Conservation (phyloP, 2,329 filamentous ascomycete genomes). For the Stromatinia cepivora region DNA sequence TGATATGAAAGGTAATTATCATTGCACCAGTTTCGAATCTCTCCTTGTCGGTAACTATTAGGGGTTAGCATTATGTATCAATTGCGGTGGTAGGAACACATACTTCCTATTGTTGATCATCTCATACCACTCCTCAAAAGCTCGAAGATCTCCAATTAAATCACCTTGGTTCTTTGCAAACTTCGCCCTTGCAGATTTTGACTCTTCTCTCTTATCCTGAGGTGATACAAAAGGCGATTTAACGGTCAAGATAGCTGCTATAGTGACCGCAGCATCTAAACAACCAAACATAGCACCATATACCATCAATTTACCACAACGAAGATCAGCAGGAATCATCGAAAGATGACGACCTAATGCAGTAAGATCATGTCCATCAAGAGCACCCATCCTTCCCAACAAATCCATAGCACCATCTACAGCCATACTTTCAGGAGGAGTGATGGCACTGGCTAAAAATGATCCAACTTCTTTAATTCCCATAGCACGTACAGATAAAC, state of each 20-base stretch:
- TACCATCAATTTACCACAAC: conserved; percentile 92
- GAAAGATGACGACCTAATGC: conserved; percentile 91
- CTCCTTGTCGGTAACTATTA: conserved; percentile 53
- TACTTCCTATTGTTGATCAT: conserved; percentile 56
- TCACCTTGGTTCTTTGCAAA: conserved; percentile 84
- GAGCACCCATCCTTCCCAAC: conserved; percentile 80
- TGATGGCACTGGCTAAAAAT: conserved; percentile 84
- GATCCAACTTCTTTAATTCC: conserved; percentile 76
- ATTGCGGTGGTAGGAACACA: neutral
- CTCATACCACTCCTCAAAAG: conserved; percentile 80
- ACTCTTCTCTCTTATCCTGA: conserved; percentile 77
- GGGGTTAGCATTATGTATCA: conserved; percentile 24
- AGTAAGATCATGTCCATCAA: conserved; percentile 83
- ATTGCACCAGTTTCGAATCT: conserved; percentile 75
- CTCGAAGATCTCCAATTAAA: conserved; percentile 80
- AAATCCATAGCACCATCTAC: conserved; percentile 82
- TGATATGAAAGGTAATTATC: conserved; percentile 82
- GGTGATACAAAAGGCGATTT: conserved; percentile 85
- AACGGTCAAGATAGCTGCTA: conserved; percentile 89
- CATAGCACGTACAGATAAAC: conserved; percentile 93
- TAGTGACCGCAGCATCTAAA: conserved; percentile 81
- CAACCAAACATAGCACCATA: conserved; percentile 94
- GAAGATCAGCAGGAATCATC: conserved; percentile 89
- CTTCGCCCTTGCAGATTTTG: conserved; percentile 70
- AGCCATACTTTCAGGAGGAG: conserved; percentile 80